phyloP scores from a whole-genome alignment of 805 yeast genomes.

The Hanseniaspora hatyaiensis region DNA sequence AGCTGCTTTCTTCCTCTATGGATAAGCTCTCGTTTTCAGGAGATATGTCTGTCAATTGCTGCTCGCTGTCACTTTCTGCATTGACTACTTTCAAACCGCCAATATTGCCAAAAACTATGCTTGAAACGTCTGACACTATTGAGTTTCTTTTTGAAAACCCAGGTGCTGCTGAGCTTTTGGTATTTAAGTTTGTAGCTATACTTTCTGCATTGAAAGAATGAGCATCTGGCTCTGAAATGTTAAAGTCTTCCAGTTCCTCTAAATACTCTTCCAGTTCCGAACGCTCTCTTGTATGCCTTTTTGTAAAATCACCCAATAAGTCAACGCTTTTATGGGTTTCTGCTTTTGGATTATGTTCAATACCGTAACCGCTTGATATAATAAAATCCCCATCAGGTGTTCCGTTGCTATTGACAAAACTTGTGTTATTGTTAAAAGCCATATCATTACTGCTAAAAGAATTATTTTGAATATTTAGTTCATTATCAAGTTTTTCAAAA shows the following conservation, averaged over 20 bases:
- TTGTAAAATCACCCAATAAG: not conserved
- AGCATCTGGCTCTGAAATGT: constrained; percentile 17
- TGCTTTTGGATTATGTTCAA: no score
- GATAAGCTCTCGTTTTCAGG: not conserved
- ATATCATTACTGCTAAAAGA: not conserved
- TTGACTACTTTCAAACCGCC: constrained; percentile 10
- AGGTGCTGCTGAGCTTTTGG: no score
- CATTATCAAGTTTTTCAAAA: not conserved
- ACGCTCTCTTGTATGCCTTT: constrained; percentile 24
- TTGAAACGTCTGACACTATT: not conserved
- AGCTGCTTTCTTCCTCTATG: not conserved
- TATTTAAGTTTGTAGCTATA: no score
- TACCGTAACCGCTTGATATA: not conserved
- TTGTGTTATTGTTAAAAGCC: no score
- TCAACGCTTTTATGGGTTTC: not conserved
- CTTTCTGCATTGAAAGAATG: no score
- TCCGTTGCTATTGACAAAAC: not conserved
- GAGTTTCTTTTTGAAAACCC: not conserved
- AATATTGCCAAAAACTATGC: not conserved
- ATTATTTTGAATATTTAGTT: not conserved
- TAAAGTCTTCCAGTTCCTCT: constrained; percentile 27
- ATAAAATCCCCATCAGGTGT: not conserved
- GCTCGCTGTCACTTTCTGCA: constrained; percentile 3
- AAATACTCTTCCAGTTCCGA: constrained; percentile 29
- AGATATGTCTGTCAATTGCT: not conserved